Percentiles rank a stretch among this genome's conserved stretches.
These are phyloP conservation scores for Gymnopilus junonius DNA, from an alignment of 768 basidiomycete species.

Conservation along the genomic window DNA sequence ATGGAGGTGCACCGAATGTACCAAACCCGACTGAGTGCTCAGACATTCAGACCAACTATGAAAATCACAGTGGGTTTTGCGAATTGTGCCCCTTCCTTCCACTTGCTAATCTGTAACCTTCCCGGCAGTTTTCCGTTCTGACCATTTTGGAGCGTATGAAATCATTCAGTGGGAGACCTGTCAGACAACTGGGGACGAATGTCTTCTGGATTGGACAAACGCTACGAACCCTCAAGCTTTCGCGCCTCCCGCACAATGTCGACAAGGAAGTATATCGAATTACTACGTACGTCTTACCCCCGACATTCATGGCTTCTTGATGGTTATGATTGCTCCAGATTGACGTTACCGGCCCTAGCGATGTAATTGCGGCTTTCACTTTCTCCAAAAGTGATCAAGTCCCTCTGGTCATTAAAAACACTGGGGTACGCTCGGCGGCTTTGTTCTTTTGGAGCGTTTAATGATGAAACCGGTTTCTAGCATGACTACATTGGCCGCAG, in stretches of 20 bases:
- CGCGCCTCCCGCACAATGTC: conserved; percentile 22
- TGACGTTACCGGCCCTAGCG: conserved; percentile 25
- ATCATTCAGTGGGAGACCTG: conserved; percentile 46
- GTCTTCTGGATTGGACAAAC: conserved; percentile 36
- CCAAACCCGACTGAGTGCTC: conserved; percentile 9
- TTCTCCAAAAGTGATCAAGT: conserved; percentile 29
- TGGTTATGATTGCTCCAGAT: conserved; percentile 21
- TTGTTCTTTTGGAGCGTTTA: neutral
- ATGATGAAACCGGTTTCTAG: conserved; percentile 12
- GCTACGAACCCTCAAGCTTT: conserved; percentile 25
- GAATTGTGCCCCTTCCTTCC: neutral
- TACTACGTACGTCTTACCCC: conserved; percentile 28
- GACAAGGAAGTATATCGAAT: conserved; percentile 32
- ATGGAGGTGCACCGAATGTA: neutral
- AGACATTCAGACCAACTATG: conserved; percentile 1
- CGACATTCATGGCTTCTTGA: neutral
- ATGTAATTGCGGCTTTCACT: conserved; percentile 27
- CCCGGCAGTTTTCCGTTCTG: conserved; percentile 17
- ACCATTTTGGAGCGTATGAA: conserved; percentile 22
- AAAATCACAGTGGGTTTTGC: conserved; percentile 4
- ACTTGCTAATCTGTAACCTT: neutral
- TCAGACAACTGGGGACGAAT: conserved; percentile 33
- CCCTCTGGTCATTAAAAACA: conserved; percentile 27
- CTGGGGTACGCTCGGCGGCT: conserved; percentile 19
- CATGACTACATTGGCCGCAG: conserved; percentile 18